Percentiles rank a stretch among this genome's conserved stretches.
Evolutionary conservation across 2,329 filamentous ascomycete genomes (phyloP).

Genomic region (Furcasterigmium furcatum): DNA sequence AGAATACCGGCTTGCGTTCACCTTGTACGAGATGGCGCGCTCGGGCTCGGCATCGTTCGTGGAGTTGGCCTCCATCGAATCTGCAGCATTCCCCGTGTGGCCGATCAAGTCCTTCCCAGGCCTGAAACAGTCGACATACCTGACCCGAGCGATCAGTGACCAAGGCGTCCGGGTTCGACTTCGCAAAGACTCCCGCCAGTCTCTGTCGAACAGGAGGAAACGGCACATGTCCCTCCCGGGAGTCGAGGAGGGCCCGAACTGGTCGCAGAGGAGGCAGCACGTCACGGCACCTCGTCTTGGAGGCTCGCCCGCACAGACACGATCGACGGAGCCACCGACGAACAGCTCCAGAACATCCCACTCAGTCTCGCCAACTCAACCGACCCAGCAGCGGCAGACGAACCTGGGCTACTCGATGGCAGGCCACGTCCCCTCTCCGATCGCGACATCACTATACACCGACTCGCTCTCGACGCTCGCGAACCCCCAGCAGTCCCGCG

Average conservation of each 20-base stretch:
- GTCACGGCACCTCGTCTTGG: neutral
- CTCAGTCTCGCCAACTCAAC: neutral
- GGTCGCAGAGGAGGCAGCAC: neutral
- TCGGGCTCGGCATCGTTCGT: slow-evolving; percentile 19
- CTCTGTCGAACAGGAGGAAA: slow-evolving; percentile 41
- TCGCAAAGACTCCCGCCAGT: slow-evolving; percentile 70
- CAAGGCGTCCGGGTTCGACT: slow-evolving; percentile 81
- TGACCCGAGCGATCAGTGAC: slow-evolving; percentile 81
- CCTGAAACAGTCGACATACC: slow-evolving; percentile 75
- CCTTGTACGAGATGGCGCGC: slow-evolving; percentile 58
- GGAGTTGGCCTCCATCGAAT: slow-evolving; percentile 38
- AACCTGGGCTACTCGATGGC: neutral
- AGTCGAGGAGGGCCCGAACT: neutral
- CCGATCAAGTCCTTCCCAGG: slow-evolving; percentile 71
- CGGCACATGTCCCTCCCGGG: neutral
- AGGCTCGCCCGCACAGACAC: neutral
- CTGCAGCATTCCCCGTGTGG: slow-evolving; percentile 65
- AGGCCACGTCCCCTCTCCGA: neutral
- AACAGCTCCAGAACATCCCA: neutral
- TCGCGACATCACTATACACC: neutral
- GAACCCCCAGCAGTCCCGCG: neutral
- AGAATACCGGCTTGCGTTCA: slow-evolving; percentile 70
- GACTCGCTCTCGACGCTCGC: neutral
- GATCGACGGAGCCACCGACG: neutral
- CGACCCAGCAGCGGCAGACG: neutral